A percentile compares a stretch with the other conserved stretches of the same genome.
Evolutionary conservation across 345 rosid species (phyloP).

Genomic region (Abelmoschus esculentus): DNA sequence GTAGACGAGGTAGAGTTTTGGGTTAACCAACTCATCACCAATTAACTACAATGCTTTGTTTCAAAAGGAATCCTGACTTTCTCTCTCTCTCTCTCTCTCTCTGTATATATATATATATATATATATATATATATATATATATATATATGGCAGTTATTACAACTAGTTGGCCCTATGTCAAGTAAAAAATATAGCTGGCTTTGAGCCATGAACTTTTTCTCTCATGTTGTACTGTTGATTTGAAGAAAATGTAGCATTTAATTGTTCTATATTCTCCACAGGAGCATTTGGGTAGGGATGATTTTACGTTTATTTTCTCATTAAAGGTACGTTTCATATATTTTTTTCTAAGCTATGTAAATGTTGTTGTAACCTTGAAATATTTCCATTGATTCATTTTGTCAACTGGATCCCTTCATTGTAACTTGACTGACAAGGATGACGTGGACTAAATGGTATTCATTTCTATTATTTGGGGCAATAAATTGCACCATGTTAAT

Average conservation of each 20-base stretch:
- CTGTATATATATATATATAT: no score
- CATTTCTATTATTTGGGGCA: background rate
- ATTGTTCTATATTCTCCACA: conserved; percentile 24
- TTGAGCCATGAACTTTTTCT: background rate
- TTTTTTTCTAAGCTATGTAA: background rate
- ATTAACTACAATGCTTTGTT: background rate
- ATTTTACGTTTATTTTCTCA: conserved; percentile 75
- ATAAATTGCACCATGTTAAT: no score
- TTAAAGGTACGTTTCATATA: conserved; percentile 48
- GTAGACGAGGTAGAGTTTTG: background rate
- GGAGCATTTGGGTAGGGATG: conserved; percentile 92
- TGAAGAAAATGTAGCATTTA: conserved; percentile 10
- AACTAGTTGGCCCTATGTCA: background rate
- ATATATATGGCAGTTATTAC: background rate
- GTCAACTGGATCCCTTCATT: background rate
- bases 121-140: no score
- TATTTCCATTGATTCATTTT: background rate
- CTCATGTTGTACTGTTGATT: background rate
- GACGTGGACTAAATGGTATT: background rate
- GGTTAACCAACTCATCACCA: background rate
- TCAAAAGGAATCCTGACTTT: background rate
- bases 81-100: no score
- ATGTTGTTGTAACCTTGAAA: background rate
- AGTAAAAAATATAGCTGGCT: background rate
- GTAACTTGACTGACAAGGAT: background rate